phyloP scores from a whole-genome alignment of 352 stramenopile genomes.

The Blastocystis sp. region DNA sequence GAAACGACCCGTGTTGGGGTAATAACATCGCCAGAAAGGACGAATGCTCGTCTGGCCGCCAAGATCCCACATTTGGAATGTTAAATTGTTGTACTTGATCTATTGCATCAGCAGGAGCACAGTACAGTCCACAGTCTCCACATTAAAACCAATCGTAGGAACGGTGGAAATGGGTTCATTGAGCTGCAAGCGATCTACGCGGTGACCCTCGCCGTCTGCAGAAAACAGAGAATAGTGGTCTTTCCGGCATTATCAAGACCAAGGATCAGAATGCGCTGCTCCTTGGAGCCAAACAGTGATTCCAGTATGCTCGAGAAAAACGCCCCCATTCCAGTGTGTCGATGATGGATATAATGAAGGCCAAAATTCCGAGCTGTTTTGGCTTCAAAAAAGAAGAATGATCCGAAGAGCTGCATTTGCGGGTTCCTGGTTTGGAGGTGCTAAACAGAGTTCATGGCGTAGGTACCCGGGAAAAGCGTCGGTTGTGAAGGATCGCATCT shows the following conservation, averaged over 20 bases:
- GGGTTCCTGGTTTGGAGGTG: conserved; percentile 4
- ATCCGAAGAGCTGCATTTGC: conserved; percentile 29
- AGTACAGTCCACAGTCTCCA: conserved; percentile 75
- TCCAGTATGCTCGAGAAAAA: conserved; percentile 94
- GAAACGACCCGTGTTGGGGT: conserved; percentile 94
- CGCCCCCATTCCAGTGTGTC: conserved; percentile 84
- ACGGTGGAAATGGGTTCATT: conserved; percentile 96
- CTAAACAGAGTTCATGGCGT: not conserved
- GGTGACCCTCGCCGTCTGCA: not conserved
- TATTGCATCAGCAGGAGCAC: conserved; percentile 68
- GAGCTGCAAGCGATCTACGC: conserved; percentile 69
- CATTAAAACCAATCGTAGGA: conserved; percentile 96
- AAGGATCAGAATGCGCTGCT: conserved; percentile 99
- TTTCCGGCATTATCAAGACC: conserved; percentile 98
- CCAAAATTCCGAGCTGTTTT: not conserved
- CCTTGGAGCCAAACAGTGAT: conserved; percentile 95
- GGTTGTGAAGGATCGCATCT: conserved; percentile 36
- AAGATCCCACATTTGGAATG: conserved; percentile 97
- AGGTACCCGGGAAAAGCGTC: conserved; percentile 41
- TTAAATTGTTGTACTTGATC: conserved; percentile 83
- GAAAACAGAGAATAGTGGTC: conserved; percentile 93
- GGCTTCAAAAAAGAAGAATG: not conserved
- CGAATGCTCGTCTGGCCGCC: conserved; percentile 98
- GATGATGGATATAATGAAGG: not conserved
- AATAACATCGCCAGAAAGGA: conserved; percentile 98